Conservation (phyloP, 2,329 filamentous ascomycete genomes). For the Colletotrichum caudatum region DNA sequence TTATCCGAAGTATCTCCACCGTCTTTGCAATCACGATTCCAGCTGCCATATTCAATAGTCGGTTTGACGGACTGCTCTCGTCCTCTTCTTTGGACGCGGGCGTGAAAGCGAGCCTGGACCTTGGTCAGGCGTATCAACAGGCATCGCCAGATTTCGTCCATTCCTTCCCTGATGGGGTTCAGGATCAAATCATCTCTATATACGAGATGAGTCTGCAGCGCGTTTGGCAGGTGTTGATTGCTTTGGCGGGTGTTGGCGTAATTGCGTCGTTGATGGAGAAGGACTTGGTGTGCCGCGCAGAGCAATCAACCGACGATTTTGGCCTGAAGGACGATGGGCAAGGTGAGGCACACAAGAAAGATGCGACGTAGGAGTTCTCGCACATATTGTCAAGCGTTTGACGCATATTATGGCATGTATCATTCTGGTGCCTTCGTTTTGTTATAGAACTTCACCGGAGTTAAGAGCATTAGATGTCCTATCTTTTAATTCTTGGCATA, state of each 20-base stretch:
- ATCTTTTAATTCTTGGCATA: no score
- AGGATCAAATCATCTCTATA: not conserved
- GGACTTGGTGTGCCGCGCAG: constrained; percentile 45
- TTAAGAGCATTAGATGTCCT: no score
- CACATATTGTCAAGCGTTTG: no score
- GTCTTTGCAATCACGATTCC: constrained; percentile 75
- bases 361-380: no score
- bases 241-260: constrained; percentile 46
- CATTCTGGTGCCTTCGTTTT: no score
- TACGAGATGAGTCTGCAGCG: constrained; percentile 44
- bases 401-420: no score
- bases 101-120: not conserved
- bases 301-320: constrained; percentile 31
- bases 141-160: not conserved
- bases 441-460: no score
- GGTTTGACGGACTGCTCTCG: constrained; percentile 52
- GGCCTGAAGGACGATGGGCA: not conserved
- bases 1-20: constrained; percentile 66
- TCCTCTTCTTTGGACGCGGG: constrained; percentile 45
- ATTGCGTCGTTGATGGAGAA: constrained; percentile 44
- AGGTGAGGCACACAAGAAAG: no score
- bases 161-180: not conserved
- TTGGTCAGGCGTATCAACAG: not conserved
- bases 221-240: constrained; percentile 50
- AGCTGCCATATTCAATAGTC: constrained; percentile 73